Evolutionary conservation across 192 early-diverging fungal genomes (phyloP), one percentile per base, ranked within the genome.

Genomic region (Chytriomyces hyalinus): DNA sequence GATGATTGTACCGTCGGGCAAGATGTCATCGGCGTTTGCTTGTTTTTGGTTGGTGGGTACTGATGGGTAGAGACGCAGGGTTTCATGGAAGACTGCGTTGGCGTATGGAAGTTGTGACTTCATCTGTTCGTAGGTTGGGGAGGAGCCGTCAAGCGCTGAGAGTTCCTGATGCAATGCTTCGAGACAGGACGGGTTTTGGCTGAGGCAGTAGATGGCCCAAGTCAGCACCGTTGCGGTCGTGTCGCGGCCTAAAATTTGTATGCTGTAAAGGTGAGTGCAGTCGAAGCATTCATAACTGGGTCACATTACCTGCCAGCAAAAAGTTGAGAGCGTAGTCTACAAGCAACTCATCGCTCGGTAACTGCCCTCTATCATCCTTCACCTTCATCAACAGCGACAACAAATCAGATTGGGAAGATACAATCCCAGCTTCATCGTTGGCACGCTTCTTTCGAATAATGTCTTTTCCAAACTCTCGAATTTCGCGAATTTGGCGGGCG

Each of bases 51-150:
- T 86, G 1, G 28, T 46, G 6, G 92, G 92, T 0, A 94, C 92
- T 43, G 87, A 81, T 51, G 92, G 92, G 79, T 90, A 85, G 17
- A 93, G 68, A 10, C 92, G 85, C 20, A 93, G 77, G 9, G 86
- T 81, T 81, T 94, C 92, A 28, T 79, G 62, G 67, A 90, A 91
- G n/a, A 84, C 81, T 4, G 87, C 88, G 6, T 75, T 80, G 8
- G 86, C 82, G 79, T 90, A 89, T 61, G 78, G 82, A 78, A 89
- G 74, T 13, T 84, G 73, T 10, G 70, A 24, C 17, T 49, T 73
- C 9, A 82, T 63, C 49, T 79, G 49, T 20, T 85, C 84, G 59
- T 82, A 85, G 24, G 71, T 70, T 24, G 78, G 80, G 6, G 36
- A 15, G 53, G 36, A 49, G 20, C 49, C 47, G 45, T 73, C 61